phyloP scores from a whole-genome alignment of 2,329 filamentous ascomycete species.

The Stachybotrys chlorohalonatus region DNA sequence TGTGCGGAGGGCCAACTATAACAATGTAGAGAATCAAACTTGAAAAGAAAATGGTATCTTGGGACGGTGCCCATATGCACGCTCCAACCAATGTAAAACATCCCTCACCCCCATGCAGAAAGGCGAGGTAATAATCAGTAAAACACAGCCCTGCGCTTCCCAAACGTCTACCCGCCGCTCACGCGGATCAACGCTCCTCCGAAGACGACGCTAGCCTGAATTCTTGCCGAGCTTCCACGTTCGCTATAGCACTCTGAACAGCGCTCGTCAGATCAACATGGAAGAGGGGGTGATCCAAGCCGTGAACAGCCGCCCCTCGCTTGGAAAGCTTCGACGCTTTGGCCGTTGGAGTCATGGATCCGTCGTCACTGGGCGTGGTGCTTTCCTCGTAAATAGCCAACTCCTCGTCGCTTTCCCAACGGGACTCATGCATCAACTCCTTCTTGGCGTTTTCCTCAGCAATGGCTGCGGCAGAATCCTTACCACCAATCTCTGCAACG shows the following conservation, averaged over 20 bases:
- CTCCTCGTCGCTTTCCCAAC: slow-evolving; percentile 21
- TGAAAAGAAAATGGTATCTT: neutral
- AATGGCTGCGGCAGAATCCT: slow-evolving; percentile 56
- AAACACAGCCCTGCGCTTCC: no score
- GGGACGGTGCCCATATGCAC: neutral
- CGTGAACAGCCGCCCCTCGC: slow-evolving; percentile 62
- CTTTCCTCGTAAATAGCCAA: slow-evolving; percentile 21
- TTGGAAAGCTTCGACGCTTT: slow-evolving; percentile 21
- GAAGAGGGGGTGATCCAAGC: slow-evolving; percentile 86
- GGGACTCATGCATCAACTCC: slow-evolving; percentile 3
- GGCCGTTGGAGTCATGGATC: slow-evolving; percentile 11
- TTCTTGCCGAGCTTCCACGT: slow-evolving; percentile 51
- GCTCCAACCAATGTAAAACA: neutral
- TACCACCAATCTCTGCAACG: slow-evolving; percentile 76
- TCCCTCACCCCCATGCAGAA: no score
- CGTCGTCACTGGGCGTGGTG: slow-evolving; percentile 23
- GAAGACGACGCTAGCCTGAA: slow-evolving; percentile 6
- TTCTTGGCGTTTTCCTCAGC: slow-evolving; percentile 55
- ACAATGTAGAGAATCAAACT: neutral
- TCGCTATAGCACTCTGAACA: slow-evolving; percentile 76
- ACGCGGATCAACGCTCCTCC: neutral
- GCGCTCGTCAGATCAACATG: slow-evolving; percentile 88
- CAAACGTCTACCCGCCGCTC: neutral
- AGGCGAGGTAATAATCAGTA: no score
- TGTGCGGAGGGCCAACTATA: neutral